phyloP scores from a whole-genome alignment of 306 rosid genomes.

The Dalbergia cultrata region DNA sequence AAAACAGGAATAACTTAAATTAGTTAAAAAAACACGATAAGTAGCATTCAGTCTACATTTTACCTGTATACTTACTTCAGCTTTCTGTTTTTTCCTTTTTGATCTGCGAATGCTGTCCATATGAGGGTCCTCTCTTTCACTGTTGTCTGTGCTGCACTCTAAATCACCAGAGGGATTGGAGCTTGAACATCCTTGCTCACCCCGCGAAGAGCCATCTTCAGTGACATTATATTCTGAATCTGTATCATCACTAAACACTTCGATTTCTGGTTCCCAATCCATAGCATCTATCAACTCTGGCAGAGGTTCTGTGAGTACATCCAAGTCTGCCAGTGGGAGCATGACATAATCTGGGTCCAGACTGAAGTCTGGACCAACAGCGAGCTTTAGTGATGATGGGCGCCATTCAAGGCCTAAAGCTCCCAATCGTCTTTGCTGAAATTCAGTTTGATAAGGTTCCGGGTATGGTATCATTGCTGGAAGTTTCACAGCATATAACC shows the following conservation, averaged over 20 bases:
- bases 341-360: conserved; percentile 87
- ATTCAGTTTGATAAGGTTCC: conserved; percentile 94
- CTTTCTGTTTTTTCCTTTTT: conserved; percentile 81
- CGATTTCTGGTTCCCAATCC: conserved; percentile 96
- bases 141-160: conserved; percentile 78
- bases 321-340: conserved; percentile 93
- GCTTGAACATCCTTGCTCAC: conserved; percentile 80
- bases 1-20: conserved; percentile 45
- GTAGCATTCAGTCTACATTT: conserved; percentile 19
- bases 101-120: conserved; percentile 78
- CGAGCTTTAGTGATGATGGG: conserved; percentile 80
- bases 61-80: conserved; percentile 67
- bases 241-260: conserved; percentile 82
- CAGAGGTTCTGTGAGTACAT: conserved; percentile 73
- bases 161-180: conserved; percentile 75
- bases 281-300: conserved; percentile 86
- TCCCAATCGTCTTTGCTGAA: conserved; percentile 90
- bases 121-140: conserved; percentile 70
- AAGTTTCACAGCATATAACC: conserved; percentile 54
- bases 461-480: conserved; percentile 95
- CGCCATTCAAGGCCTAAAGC: conserved; percentile 94
- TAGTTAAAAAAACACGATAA: conserved; percentile 11
- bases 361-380: conserved; percentile 94
- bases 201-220: conserved; percentile 76
- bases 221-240: conserved; percentile 93